Evolutionary conservation across 768 basidiomycete species (phyloP).

Genomic region (Cystobasidium ongulense): DNA sequence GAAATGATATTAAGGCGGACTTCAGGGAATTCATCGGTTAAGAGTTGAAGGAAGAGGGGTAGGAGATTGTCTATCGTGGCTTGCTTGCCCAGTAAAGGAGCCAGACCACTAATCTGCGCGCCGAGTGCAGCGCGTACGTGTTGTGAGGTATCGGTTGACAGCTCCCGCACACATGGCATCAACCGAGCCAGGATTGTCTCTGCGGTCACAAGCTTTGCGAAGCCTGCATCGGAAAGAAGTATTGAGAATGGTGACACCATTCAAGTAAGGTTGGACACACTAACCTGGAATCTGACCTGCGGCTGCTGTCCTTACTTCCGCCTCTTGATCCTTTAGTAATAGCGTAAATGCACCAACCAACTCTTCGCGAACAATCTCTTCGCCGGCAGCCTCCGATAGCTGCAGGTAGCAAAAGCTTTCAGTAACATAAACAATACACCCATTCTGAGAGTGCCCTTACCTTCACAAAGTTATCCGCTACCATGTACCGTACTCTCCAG

Average conservation of each 20-base stretch:
- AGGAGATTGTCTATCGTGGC: constrained; percentile 93
- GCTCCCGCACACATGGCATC: constrained; percentile 86
- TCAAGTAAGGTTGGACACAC: constrained; percentile 30
- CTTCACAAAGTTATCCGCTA: constrained; percentile 93
- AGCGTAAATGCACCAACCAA: constrained; percentile 85
- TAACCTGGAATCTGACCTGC: constrained; percentile 93
- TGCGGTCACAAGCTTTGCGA: constrained; percentile 83
- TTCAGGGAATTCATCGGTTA: constrained; percentile 98
- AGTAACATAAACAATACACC: not conserved
- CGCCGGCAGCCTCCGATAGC: constrained; percentile 85
- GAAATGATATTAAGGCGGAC: constrained; percentile 96
- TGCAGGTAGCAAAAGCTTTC: constrained; percentile 42
- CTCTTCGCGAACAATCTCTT: constrained; percentile 84
- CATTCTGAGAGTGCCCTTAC: constrained; percentile 47
- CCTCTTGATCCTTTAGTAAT: constrained; percentile 94
- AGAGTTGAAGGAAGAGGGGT: constrained; percentile 85
- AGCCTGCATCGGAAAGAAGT: too few species aligned
- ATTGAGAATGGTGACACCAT: constrained; percentile 26
- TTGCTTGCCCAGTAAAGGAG: constrained; percentile 84
- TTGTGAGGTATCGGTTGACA: constrained; percentile 87
- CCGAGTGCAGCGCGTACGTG: constrained; percentile 95
- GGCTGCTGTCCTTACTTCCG: constrained; percentile 92
- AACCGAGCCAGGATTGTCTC: constrained; percentile 88
- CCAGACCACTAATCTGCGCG: constrained; percentile 89
- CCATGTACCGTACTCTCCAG: constrained; percentile 98